phyloP scores from a whole-genome alignment of 352 stramenopile genomes.

The Globisporangium nodosum region DNA sequence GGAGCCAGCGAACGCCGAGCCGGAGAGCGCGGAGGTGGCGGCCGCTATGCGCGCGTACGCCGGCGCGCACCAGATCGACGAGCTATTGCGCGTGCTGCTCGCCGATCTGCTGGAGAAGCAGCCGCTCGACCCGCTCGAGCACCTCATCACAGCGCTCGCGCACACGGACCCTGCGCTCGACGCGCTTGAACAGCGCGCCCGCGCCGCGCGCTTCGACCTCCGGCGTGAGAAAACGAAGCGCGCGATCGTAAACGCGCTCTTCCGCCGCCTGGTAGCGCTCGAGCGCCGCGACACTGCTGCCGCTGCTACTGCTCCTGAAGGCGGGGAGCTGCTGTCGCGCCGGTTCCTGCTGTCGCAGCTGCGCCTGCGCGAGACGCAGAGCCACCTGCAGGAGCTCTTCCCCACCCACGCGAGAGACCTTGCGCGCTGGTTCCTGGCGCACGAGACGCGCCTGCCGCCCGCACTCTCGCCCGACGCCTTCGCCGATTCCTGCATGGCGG shows the following conservation, averaged over 20 bases:
- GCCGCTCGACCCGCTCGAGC: slow-evolving; percentile 60
- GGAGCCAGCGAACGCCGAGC: slow-evolving; percentile 19
- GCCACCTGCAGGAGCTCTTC: slow-evolving; percentile 39
- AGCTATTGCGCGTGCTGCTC: slow-evolving; percentile 60
- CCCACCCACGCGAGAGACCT: slow-evolving; percentile 58
- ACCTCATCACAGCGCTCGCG: slow-evolving; percentile 48
- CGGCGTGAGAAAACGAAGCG: slow-evolving; percentile 63
- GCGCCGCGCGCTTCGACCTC: slow-evolving; percentile 45
- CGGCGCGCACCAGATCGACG: slow-evolving; percentile 48
- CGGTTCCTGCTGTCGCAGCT: slow-evolving; percentile 45
- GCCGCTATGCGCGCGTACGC: slow-evolving; percentile 60
- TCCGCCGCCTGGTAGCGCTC: slow-evolving; percentile 47
- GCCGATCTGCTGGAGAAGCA: slow-evolving; percentile 50
- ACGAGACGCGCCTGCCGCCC: slow-evolving; percentile 29
- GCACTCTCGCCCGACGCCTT: slow-evolving; percentile 33
- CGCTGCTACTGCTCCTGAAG: slow-evolving; percentile 10
- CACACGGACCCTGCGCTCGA: slow-evolving; percentile 49
- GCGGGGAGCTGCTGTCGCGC: slow-evolving; percentile 16
- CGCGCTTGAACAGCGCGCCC: slow-evolving; percentile 35
- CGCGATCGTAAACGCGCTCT: slow-evolving; percentile 35
- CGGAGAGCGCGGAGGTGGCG: slow-evolving; percentile 27
- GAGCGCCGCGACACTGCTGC: slow-evolving; percentile 20
- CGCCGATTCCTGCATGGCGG: slow-evolving; percentile 23
- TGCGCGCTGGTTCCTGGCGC: slow-evolving; percentile 29
- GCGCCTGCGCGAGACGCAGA: slow-evolving; percentile 38